Evolutionary conservation across 768 basidiomycete genomes (phyloP).

Genomic region (Hortiboletus campestris): DNA sequence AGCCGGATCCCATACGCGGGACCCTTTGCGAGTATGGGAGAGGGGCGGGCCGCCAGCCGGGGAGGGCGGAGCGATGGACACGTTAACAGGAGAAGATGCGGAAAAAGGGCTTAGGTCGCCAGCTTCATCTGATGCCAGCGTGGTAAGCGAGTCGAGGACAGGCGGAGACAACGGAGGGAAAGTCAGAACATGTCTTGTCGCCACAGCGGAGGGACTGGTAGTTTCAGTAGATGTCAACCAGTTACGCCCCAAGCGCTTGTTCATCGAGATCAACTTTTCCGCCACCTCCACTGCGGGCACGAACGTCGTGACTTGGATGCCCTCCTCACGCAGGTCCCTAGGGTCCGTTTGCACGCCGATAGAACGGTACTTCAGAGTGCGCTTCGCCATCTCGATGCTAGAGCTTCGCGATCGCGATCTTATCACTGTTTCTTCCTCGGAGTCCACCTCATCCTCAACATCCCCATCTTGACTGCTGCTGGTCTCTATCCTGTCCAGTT

Average conservation of each 20-base stretch:
- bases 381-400: conserved; percentile 16
- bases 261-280: conserved; percentile 24
- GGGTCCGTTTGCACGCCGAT: conserved; percentile 70
- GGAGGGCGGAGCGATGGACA: conserved; percentile 53
- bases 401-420: conserved; percentile 39
- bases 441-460: conserved; percentile 70
- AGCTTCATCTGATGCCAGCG: conserved; percentile 9
- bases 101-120: conserved; percentile 3
- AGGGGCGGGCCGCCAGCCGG: conserved; percentile 41
- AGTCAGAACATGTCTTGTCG: not conserved
- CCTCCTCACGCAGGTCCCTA: conserved; percentile 51
- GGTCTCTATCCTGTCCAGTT: conserved; percentile 50
- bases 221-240: conserved; percentile 14
- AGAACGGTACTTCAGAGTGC: conserved; percentile 50
- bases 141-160: conserved; percentile 15
- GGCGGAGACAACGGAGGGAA: not conserved
- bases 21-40: conserved; percentile 41
- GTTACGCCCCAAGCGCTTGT: conserved; percentile 20
- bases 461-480: conserved; percentile 84
- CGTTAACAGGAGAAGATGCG: conserved; percentile 41
- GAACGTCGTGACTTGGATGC: conserved; percentile 52
- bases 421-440: conserved; percentile 41
- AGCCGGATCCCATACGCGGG: conserved; percentile 82
- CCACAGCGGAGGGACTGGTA: not conserved
- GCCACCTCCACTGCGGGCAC: conserved; percentile 14